phyloP scores from a whole-genome alignment of 2,329 filamentous ascomycete species.

The Trichoderma atroviride region DNA sequence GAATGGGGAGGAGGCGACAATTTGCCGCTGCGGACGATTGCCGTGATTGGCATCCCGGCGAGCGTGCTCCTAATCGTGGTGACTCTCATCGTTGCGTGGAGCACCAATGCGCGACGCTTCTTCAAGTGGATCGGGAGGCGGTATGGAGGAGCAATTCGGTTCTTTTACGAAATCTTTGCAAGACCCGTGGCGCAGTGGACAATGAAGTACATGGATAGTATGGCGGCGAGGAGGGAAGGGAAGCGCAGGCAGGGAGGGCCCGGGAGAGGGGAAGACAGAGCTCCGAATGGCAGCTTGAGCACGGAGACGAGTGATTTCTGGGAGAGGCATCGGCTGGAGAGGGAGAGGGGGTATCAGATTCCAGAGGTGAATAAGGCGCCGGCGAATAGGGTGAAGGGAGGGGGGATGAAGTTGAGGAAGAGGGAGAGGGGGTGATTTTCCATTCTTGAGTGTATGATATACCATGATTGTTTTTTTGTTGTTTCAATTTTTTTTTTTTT shows the following conservation, averaged over 20 bases:
- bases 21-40: constrained; percentile 49
- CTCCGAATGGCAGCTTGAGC: constrained; percentile 28
- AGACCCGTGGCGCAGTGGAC: constrained; percentile 30
- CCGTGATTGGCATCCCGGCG: constrained; percentile 51
- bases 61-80: constrained; percentile 53
- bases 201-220: neutral
- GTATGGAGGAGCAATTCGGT: constrained; percentile 27
- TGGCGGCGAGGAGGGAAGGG: constrained; percentile 9
- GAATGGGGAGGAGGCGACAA: constrained; percentile 60
- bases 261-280: constrained; percentile 27
- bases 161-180: constrained; percentile 33
- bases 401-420: constrained; percentile 6
- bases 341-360: constrained; percentile 45
- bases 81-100: constrained; percentile 60
- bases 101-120: constrained; percentile 45
- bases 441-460: neutral
- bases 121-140: constrained; percentile 33
- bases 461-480: neutral
- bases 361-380: constrained; percentile 43
- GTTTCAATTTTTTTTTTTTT: neutral
- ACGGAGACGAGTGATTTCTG: constrained; percentile 47
- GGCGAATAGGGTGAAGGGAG: neutral
- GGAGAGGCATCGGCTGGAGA: constrained; percentile 44
- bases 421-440: constrained; percentile 4
- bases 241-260: constrained; percentile 30